These are phyloP conservation scores for Pichia nanzhaoensis DNA, from an alignment of 805 yeast genomes.

Conservation along the genomic window DNA sequence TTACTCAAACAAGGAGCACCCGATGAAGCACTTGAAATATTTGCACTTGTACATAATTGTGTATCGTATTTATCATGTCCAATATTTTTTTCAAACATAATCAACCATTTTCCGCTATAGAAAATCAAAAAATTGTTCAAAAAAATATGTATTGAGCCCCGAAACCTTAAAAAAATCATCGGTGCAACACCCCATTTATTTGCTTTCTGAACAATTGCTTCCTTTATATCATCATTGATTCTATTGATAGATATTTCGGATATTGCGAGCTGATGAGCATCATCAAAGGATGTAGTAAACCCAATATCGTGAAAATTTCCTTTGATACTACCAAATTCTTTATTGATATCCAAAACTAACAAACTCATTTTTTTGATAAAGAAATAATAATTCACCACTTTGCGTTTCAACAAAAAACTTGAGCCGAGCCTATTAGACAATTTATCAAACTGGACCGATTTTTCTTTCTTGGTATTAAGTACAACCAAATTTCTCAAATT, in stretches of 20 bases:
- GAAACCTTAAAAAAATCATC: conserved; percentile 9
- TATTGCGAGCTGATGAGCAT: conserved; percentile 1
- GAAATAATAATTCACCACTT: conserved; percentile 13
- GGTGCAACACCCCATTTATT: conserved; percentile 11
- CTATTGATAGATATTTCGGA: conserved; percentile 5
- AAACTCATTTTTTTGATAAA: conserved; percentile 14
- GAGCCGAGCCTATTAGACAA: conserved; percentile 19
- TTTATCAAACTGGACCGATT: conserved; percentile 4
- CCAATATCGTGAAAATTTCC: conserved; percentile 17
- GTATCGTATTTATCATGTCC: conserved; percentile 9
- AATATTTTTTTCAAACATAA: conserved; percentile 31
- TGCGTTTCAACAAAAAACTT: conserved; percentile 21
- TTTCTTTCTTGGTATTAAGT: neutral
- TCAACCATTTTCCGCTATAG: conserved; percentile 57
- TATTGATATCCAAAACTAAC: conserved; percentile 18
- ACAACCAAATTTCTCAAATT: neutral
- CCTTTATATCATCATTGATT: neutral
- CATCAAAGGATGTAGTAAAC: conserved; percentile 16
- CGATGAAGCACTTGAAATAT: neutral
- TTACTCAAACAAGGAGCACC: neutral
- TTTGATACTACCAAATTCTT: conserved; percentile 30
- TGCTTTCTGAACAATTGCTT: conserved; percentile 9
- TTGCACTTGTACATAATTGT: neutral
- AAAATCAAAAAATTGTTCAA: conserved; percentile 44
- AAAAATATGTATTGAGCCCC: conserved; percentile 33